Evolutionary conservation across 768 basidiomycete species (phyloP).

Genomic region (Rhodotorula diobovata): DNA sequence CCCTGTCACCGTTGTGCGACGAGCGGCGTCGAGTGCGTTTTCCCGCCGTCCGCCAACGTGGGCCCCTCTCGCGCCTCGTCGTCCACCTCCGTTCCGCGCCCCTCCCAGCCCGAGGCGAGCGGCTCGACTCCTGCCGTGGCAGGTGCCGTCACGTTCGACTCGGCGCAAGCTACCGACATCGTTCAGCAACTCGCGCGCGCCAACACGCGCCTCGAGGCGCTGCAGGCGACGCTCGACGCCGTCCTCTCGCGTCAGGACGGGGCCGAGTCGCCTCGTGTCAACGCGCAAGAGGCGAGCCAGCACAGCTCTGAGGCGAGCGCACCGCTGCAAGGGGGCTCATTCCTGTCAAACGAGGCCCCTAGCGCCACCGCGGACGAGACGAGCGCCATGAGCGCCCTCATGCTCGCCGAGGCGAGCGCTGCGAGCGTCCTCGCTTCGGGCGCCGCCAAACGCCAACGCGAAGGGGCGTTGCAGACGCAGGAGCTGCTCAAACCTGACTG

Average conservation of each 20-base stretch:
- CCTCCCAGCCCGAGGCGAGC: too few species aligned
- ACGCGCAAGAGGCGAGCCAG: neutral
- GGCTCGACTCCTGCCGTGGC: neutral
- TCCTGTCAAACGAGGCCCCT: neutral
- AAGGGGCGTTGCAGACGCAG: too few species aligned
- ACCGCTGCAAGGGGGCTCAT: too few species aligned
- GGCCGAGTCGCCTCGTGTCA: neutral
- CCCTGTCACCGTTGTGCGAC: conserved; percentile 36
- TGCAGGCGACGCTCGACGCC: conserved; percentile 25
- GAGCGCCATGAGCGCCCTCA: neutral
- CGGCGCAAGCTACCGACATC: conserved; percentile 7
- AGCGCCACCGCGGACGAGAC: neutral
- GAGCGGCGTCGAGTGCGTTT: conserved; percentile 31
- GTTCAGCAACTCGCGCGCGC: conserved; percentile 29
- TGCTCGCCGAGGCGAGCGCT: neutral
- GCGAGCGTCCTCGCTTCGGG: neutral
- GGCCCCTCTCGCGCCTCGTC: neutral
- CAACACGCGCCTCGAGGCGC: conserved; percentile 34
- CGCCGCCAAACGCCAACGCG: neutral
- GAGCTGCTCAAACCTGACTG: neutral
- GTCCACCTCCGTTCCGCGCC: neutral
- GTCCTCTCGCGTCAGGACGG: neutral
- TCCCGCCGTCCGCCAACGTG: conserved; percentile 19
- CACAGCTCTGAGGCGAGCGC: neutral
- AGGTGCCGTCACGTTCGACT: neutral